Conservation (phyloP, 345 rosid genomes). For the Eucalyptus decipiens region DNA sequence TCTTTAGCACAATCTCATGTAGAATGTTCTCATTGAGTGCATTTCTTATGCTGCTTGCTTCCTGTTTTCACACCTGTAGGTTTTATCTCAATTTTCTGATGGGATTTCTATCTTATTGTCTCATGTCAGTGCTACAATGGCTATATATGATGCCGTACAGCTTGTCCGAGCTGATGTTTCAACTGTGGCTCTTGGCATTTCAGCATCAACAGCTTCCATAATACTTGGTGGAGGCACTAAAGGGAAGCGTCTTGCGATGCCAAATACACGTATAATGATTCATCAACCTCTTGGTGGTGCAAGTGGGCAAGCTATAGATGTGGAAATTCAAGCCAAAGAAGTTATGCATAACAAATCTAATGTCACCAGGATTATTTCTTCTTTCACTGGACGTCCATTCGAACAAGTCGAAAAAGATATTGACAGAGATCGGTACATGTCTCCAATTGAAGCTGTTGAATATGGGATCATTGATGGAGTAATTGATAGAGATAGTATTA, state of each 20-base stretch:
- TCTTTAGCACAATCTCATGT: background rate
- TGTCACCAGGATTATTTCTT: slow-evolving; percentile 53
- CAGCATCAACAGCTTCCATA: slow-evolving; percentile 87
- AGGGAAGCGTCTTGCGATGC: slow-evolving; percentile 97
- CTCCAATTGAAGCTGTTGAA: slow-evolving; percentile 90
- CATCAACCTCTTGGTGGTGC: slow-evolving; percentile 95
- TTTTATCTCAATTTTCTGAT: background rate
- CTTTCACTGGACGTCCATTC: slow-evolving; percentile 59
- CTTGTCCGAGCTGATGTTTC: slow-evolving; percentile 93
- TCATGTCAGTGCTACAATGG: slow-evolving; percentile 79
- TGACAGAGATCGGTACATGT: slow-evolving; percentile 82
- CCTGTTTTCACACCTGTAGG: background rate
- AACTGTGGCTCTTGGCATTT: slow-evolving; percentile 73
- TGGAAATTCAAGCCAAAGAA: slow-evolving; percentile 82
- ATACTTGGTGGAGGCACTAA: slow-evolving; percentile 92
- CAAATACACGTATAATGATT: slow-evolving; percentile 88
- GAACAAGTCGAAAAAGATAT: slow-evolving; percentile 79
- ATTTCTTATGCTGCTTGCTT: background rate
- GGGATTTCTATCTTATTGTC: background rate
- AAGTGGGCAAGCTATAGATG: slow-evolving; percentile 79
- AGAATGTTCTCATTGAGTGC: background rate
- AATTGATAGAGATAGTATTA: slow-evolving; percentile 75
- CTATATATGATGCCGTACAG: slow-evolving; percentile 82
- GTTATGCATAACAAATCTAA: slow-evolving; percentile 82
- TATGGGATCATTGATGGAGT: slow-evolving; percentile 94